A percentile compares a stretch with the other conserved stretches of the same genome.
Evolutionary conservation across 2,329 filamentous ascomycete species (phyloP).

Genomic region (Nemania sp.): DNA sequence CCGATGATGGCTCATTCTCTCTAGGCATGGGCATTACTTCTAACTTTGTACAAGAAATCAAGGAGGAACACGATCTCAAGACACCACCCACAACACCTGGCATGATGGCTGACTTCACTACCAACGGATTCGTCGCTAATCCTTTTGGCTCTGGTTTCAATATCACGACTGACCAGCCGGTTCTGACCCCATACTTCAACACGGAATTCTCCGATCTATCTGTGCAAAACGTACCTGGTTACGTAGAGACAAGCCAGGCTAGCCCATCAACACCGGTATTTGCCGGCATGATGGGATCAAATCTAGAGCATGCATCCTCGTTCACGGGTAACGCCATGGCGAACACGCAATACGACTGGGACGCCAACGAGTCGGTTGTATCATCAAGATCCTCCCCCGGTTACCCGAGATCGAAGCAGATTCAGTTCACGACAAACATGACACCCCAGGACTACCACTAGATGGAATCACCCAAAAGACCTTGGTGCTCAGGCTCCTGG

Average conservation of each 20-base stretch:
- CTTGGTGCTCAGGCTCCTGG: conserved; percentile 1
- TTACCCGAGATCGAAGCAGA: conserved; percentile 56
- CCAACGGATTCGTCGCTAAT: conserved; percentile 55
- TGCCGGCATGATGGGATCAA: conserved; percentile 56
- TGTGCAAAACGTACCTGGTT: conserved; percentile 58
- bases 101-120: conserved; percentile 57
- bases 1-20: conserved; percentile 54
- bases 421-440: conserved; percentile 61
- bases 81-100: conserved; percentile 67
- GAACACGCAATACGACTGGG: conserved; percentile 65
- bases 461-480: conserved; percentile 15
- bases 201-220: conserved; percentile 60
- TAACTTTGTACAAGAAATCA: conserved; percentile 45
- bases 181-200: conserved; percentile 63
- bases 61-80: conserved; percentile 59
- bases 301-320: conserved; percentile 50
- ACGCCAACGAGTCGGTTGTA: conserved; percentile 57
- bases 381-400: conserved; percentile 55
- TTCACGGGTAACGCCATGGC: conserved; percentile 52
- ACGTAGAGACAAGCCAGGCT: conserved; percentile 57
- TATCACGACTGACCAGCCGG: conserved; percentile 59
- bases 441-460: conserved; percentile 58
- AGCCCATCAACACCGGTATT: conserved; percentile 64
- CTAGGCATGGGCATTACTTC: conserved; percentile 45
- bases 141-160: conserved; percentile 42